These are phyloP conservation scores for Vitis hybrid DNA, from an alignment of 177 flowering plant genomes.

Conservation along the genomic window DNA sequence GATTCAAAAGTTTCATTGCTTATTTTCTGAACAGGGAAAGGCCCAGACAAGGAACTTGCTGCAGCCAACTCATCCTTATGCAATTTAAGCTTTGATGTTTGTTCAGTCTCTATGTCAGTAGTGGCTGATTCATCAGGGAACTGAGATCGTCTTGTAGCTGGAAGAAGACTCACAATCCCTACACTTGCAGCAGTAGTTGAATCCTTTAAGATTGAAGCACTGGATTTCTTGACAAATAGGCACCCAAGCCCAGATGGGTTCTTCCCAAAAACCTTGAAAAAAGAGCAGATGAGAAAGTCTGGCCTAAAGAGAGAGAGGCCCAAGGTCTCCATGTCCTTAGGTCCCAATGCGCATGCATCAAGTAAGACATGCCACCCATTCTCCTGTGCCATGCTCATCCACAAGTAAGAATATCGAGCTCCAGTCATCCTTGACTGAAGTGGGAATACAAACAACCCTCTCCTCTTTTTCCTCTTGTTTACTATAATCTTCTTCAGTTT, in stretches of 20 bases:
- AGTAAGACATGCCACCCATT: slow-evolving; percentile 55
- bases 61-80: not conserved
- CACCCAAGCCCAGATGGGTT: slow-evolving; percentile 53
- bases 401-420: slow-evolving; percentile 39
- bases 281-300: slow-evolving; percentile 45
- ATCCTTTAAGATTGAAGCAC: slow-evolving; percentile 19
- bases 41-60: slow-evolving; percentile 4
- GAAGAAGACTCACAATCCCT: slow-evolving; percentile 31
- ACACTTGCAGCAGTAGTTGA: slow-evolving; percentile 15
- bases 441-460: slow-evolving; percentile 48
- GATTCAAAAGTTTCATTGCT: not conserved
- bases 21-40: not conserved
- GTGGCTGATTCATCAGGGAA: slow-evolving; percentile 4
- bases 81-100: not conserved
- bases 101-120: slow-evolving; percentile 1
- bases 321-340: slow-evolving; percentile 56
- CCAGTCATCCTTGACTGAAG: slow-evolving; percentile 51
- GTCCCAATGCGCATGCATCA: slow-evolving; percentile 43
- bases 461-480: slow-evolving; percentile 20
- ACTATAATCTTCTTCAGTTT: slow-evolving; percentile 28
- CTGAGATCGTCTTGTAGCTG: slow-evolving; percentile 10
- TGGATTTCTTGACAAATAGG: slow-evolving; percentile 45
- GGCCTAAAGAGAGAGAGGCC: slow-evolving; percentile 53
- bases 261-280: slow-evolving; percentile 48
- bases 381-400: slow-evolving; percentile 49